phyloP scores from a whole-genome alignment of 164 flowering plant species.

The Aristolochia californica region DNA sequence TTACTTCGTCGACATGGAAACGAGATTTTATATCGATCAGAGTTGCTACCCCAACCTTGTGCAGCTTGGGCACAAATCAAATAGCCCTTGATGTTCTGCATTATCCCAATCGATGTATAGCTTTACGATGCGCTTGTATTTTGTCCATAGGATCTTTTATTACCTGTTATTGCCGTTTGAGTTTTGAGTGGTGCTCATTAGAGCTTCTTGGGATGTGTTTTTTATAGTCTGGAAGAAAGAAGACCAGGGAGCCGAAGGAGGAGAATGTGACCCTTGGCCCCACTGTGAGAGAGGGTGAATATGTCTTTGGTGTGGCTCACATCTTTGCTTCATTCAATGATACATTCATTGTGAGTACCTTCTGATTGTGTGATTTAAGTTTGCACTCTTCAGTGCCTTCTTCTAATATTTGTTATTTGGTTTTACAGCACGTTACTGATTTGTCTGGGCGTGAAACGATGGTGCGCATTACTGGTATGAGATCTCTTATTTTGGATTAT shows the following conservation, averaged over 20 bases:
- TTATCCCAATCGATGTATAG: too few relatives aligned
- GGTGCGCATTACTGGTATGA: constrained; percentile 33
- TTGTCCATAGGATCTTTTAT: too few relatives aligned
- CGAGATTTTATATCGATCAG: too few relatives aligned
- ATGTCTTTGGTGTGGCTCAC: not conserved
- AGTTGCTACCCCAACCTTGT: too few relatives aligned
- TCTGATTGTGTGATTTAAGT: not conserved
- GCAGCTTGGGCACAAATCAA: too few relatives aligned
- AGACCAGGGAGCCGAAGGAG: constrained; percentile 63
- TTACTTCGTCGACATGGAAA: too few relatives aligned
- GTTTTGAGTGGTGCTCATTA: too few relatives aligned
- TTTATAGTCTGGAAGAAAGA: constrained; percentile 27
- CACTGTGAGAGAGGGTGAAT: constrained; percentile 53
- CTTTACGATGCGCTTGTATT: too few relatives aligned
- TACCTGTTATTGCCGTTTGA: too few relatives aligned
- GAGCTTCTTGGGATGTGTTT: not conserved
- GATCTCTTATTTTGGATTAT: not conserved
- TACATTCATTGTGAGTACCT: constrained; percentile 65
- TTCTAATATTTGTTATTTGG: not conserved
- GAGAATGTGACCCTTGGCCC: constrained; percentile 78
- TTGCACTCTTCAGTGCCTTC: not conserved
- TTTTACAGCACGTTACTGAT: constrained; percentile 39
- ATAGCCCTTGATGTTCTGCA: too few relatives aligned
- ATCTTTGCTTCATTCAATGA: constrained; percentile 55
- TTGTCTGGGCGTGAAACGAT: constrained; percentile 39